phyloP scores from a whole-genome alignment of 1,139 yeast species.

The Wickerhamomyces sp. region DNA sequence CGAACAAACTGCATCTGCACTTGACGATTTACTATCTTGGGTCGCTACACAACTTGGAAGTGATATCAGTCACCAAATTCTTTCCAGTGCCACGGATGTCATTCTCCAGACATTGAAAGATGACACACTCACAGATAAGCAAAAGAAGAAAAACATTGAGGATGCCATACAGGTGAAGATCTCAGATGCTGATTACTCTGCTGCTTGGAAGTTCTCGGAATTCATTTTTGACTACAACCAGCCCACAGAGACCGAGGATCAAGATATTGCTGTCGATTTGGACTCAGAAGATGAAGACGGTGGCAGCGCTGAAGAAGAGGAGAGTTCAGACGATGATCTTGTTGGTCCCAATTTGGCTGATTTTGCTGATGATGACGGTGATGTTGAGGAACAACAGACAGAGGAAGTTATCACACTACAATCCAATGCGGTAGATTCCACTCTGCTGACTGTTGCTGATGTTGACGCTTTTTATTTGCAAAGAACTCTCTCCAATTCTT shows the following conservation, averaged over 20 bases:
- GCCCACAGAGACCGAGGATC: slow-evolving; percentile 24
- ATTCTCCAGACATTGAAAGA: slow-evolving; percentile 55
- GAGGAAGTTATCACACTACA: slow-evolving; percentile 25
- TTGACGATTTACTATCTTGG: slow-evolving; percentile 45
- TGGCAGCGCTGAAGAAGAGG: slow-evolving; percentile 31
- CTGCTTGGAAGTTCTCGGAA: slow-evolving; percentile 45
- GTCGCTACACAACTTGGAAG: slow-evolving; percentile 40
- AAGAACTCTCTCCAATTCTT: slow-evolving; percentile 32
- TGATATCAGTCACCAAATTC: slow-evolving; percentile 54
- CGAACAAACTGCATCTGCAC: slow-evolving; percentile 36
- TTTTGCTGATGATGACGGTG: slow-evolving; percentile 27
- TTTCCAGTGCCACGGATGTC: slow-evolving; percentile 59
- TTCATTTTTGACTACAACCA: slow-evolving; percentile 51
- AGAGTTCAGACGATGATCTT: slow-evolving; percentile 10
- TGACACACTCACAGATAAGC: slow-evolving; percentile 36
- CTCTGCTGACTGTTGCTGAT: slow-evolving; percentile 16
- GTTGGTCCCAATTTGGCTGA: slow-evolving; percentile 21
- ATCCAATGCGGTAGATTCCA: slow-evolving; percentile 1
- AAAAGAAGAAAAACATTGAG: slow-evolving; percentile 36
- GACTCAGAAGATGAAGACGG: slow-evolving; percentile 43
- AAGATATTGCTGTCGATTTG: slow-evolving; percentile 31
- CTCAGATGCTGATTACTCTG: slow-evolving; percentile 44
- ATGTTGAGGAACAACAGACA: slow-evolving; percentile 27
- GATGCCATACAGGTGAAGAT: slow-evolving; percentile 44
- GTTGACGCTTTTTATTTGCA: slow-evolving; percentile 52